phyloP scores from a whole-genome alignment of 1,284 basidiomycete genomes.

The Moesziomyces sp. region DNA sequence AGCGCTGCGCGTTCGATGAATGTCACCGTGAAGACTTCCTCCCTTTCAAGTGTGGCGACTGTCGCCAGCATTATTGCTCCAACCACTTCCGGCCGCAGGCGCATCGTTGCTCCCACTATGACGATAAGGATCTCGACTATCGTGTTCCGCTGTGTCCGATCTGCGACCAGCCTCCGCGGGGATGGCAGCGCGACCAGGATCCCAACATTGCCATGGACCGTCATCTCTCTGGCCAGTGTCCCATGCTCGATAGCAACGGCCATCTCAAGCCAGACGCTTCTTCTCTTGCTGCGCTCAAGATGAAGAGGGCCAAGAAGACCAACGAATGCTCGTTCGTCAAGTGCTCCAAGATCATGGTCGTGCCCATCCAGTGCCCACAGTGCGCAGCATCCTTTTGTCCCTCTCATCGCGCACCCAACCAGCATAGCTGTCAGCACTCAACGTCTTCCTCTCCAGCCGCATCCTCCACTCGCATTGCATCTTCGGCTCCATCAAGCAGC shows the following conservation, averaged over 20 bases:
- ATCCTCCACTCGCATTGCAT: constrained; percentile 13
- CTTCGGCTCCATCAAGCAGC: constrained; percentile 6
- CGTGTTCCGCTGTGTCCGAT: constrained; percentile 59
- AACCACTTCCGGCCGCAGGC: constrained; percentile 48
- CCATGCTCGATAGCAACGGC: constrained; percentile 47
- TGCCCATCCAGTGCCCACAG: constrained; percentile 53
- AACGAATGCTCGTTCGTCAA: constrained; percentile 54
- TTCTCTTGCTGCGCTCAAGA: constrained; percentile 3
- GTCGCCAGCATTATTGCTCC: constrained; percentile 52
- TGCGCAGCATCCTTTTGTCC: constrained; percentile 54
- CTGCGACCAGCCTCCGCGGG: constrained; percentile 54
- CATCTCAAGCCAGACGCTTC: constrained; percentile 16
- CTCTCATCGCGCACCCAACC: constrained; percentile 55
- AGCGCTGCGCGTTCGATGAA: constrained; percentile 51
- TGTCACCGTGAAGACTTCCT: constrained; percentile 61
- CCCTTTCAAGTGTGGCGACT: constrained; percentile 60
- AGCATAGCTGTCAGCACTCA: constrained; percentile 48
- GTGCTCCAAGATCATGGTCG: constrained; percentile 62
- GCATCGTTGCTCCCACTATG: constrained; percentile 36
- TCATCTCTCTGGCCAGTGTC: constrained; percentile 52
- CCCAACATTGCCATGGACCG: constrained; percentile 61
- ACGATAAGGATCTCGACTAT: constrained; percentile 36
- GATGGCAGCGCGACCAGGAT: constrained; percentile 60
- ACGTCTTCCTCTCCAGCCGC: constrained; percentile 21
- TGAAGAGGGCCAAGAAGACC: constrained; percentile 44